Evolutionary conservation across 1,284 basidiomycete genomes (phyloP), one percentile per base, ranked within the genome.

Genomic region (Ceratobasidium sp.): DNA sequence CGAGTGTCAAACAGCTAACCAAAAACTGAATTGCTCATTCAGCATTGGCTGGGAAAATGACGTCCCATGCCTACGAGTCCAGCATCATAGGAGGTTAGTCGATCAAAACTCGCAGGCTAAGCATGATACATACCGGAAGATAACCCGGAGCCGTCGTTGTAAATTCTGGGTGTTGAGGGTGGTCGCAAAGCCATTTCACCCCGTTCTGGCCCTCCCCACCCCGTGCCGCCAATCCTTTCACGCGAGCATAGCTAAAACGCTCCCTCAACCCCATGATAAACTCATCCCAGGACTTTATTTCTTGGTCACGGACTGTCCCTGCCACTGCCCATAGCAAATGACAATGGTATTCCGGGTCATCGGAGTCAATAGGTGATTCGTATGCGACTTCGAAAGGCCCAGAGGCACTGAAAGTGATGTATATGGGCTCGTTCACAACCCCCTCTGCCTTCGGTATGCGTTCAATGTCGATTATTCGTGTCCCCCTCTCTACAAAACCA

Each of bases 261-360:
- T 28, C 28, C 5, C 18, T 23, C 49, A 68, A 33, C n/a, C 4
- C 13, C 18, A 7, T 12, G 7, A 33, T 23, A 20, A 68, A 68
- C 13, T 51, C 6, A 3, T 33, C 40, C 66, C 66, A 68, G 10
- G n/a, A 33, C 18, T 23, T 12, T 7, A 51, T 15, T 51, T 20
- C 23, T 26, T 20, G 44, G 12, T 68, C 66, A 20, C 26, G 42
- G 28, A 46, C 66, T 13, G 66, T 68, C 42, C 28, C n/a, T 20
- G 66, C 66, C 20, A 68, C n/a, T 15, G 66, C 66, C 66, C 66
- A 68, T 12, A 68, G 26, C 15, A 68, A 68, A 39, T 68, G 44
- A n/a, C 51, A 44, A n/a, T 20, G 49, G 44, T 26, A 10, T 28
- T 68, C 18, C 33, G 1, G 26, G 1, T 51, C 44, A 33, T 51